Conservation (phyloP, 495 filamentous ascomycete species). For the Talaromyces thailandensis region DNA sequence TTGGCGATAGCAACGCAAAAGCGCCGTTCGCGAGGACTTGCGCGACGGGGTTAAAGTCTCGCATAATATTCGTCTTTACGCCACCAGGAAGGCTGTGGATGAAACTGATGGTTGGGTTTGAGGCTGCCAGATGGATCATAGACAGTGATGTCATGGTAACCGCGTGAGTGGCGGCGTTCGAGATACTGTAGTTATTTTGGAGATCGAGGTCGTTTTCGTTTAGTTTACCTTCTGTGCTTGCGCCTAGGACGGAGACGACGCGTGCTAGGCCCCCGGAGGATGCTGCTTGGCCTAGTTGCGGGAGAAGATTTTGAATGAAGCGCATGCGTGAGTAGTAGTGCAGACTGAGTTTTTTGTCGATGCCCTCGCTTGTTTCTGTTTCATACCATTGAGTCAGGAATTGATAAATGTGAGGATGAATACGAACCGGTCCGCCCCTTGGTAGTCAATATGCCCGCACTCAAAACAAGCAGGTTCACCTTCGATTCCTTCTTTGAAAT, state of each 20-base stretch:
- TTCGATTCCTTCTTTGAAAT: conserved; percentile 45
- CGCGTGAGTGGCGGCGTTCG: conserved; percentile 30
- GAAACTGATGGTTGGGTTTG: conserved; percentile 44
- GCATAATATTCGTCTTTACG: conserved; percentile 35
- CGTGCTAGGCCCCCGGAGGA: conserved; percentile 30
- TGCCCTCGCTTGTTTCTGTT: conserved; percentile 48
- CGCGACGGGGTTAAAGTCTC: conserved; percentile 12
- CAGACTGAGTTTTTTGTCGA: conserved; percentile 44
- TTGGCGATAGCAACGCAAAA: conserved; percentile 13
- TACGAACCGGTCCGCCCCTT: conserved; percentile 21
- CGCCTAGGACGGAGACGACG: conserved; percentile 48
- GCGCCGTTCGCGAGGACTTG: conserved; percentile 8
- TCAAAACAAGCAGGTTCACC: conserved; percentile 54
- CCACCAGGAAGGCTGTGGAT: conserved; percentile 49
- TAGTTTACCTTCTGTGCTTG: conserved; percentile 45
- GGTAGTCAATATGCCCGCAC: conserved; percentile 16
- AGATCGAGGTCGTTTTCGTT: conserved; percentile 35
- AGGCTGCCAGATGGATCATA: conserved; percentile 36
- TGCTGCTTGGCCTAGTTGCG: conserved; percentile 38
- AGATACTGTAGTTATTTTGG: conserved; percentile 15
- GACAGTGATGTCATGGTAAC: conserved; percentile 40
- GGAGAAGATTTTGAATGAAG: conserved; percentile 55
- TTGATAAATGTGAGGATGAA: not conserved
- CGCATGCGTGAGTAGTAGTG: conserved; percentile 55
- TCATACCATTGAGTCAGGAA: not conserved